A percentile compares a stretch with the other conserved stretches of the same genome.
Conservation (phyloP, 495 filamentous ascomycete genomes). For the Penicillium goetzii region DNA sequence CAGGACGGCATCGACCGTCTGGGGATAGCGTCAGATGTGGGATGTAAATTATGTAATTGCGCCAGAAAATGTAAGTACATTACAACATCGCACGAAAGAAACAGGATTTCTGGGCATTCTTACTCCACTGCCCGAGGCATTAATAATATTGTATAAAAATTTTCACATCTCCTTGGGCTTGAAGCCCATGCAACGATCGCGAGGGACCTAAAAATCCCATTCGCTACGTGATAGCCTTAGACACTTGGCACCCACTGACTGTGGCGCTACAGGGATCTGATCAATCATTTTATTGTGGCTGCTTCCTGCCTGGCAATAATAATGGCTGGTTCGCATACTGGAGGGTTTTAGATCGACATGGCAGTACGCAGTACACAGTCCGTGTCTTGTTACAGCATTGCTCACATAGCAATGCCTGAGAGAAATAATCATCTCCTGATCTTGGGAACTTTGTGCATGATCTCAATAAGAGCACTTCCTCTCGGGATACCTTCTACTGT, state of each 20-base stretch:
- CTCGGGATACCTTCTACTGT: background rate
- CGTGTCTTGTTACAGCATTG: too few relatives aligned
- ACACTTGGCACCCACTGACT: background rate
- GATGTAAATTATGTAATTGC: background rate
- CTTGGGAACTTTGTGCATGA: background rate
- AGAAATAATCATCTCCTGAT: too few relatives aligned
- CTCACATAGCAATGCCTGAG: too few relatives aligned
- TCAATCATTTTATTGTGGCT: background rate
- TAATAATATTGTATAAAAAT: too few relatives aligned
- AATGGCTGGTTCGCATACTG: too few relatives aligned
- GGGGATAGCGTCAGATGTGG: background rate
- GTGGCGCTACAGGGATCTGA: background rate
- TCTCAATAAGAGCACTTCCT: background rate
- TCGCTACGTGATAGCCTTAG: background rate
- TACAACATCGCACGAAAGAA: background rate
- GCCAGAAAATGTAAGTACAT: background rate
- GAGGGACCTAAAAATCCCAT: background rate
- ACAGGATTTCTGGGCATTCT: background rate
- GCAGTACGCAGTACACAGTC: too few relatives aligned
- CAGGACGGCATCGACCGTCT: background rate
- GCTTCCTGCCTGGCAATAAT: too few relatives aligned
- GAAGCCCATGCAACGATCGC: background rate
- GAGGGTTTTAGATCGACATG: too few relatives aligned
- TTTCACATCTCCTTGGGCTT: background rate
- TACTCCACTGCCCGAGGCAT: background rate